A percentile compares a stretch with the other conserved stretches of the same genome.
These are phyloP conservation scores for Thelonectria blattea DNA, from an alignment of 2,329 filamentous ascomycete genomes.

Conservation along the genomic window DNA sequence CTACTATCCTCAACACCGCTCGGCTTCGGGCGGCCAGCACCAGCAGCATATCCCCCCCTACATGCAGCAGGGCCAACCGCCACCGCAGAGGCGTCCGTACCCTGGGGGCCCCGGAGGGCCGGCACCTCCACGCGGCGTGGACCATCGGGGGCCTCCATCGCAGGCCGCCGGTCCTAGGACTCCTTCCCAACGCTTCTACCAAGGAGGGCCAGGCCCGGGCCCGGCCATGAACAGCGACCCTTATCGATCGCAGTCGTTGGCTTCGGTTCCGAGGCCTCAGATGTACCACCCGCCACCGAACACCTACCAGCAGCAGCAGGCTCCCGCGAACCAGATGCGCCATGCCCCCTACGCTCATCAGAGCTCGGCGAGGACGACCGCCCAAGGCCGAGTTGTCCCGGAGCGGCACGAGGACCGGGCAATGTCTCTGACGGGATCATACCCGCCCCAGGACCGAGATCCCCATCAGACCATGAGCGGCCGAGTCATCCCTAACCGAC, in stretches of 20 bases:
- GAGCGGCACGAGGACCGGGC: conserved; percentile 90
- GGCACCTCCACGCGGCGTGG: conserved; percentile 70
- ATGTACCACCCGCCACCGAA: conserved; percentile 71
- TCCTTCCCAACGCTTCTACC: conserved; percentile 65
- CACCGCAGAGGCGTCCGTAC: conserved; percentile 49
- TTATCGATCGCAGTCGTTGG: conserved; percentile 93
- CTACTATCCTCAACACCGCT: conserved; percentile 61
- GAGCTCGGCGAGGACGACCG: conserved; percentile 78
- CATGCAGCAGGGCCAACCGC: conserved; percentile 51
- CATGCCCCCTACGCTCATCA: conserved; percentile 73
- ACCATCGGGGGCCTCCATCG: conserved; percentile 62
- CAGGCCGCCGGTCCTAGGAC: conserved; percentile 47
- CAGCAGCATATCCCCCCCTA: conserved; percentile 48
- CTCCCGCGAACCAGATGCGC: conserved; percentile 77
- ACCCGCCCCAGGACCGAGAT: conserved; percentile 72
- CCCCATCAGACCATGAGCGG: conserved; percentile 94
- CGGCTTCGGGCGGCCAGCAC: conserved; percentile 55
- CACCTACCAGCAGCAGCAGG: conserved; percentile 59
- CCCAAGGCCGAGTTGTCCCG: conserved; percentile 88
- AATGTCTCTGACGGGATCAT: conserved; percentile 90
- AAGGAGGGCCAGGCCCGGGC: conserved; percentile 57
- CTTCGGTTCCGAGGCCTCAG: conserved; percentile 73
- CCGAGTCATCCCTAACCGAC: conserved; percentile 80
- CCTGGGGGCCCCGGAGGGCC: conserved; percentile 47
- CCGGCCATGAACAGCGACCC: conserved; percentile 83